A percentile compares a stretch with the other conserved stretches of the same genome.
phyloP scores from a whole-genome alignment of 2,329 filamentous ascomycete species.

The Talaromyces piceae region DNA sequence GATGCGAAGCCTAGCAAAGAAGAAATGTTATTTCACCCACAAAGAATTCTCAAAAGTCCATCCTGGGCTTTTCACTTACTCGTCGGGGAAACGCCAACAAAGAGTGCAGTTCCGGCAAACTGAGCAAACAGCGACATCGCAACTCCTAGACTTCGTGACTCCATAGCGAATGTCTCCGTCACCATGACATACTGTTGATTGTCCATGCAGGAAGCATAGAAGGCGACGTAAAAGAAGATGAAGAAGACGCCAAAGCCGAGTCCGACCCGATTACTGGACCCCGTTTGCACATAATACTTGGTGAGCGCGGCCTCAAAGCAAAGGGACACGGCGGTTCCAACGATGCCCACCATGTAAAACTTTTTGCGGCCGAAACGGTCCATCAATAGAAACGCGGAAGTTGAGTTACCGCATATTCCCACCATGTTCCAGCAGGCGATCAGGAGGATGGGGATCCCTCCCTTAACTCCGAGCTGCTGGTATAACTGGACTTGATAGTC shows the following conservation, averaged over 20 bases:
- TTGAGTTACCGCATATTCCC: neutral
- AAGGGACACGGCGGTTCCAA: neutral
- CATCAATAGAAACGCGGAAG: conserved; percentile 14
- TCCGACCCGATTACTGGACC: neutral
- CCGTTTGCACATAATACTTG: neutral
- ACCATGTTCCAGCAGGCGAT: neutral
- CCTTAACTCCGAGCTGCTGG: neutral
- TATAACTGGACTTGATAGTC: neutral
- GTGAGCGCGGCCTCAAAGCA: neutral
- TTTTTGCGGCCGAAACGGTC: conserved; percentile 38
- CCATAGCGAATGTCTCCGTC: neutral
- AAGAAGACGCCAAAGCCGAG: neutral
- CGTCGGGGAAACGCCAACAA: neutral
- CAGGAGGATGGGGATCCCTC: neutral
- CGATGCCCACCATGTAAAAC: conserved; percentile 9
- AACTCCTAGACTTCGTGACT: neutral
- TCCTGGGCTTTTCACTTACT: neutral
- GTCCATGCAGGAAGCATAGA: neutral
- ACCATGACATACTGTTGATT: neutral
- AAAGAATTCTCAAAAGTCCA: neutral
- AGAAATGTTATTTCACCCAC: neutral
- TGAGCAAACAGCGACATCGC: neutral
- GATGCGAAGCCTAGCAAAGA: neutral
- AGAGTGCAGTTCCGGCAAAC: neutral
- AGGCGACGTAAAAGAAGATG: neutral